Conservation (phyloP, 768 basidiomycete species). For the Russula emetica region DNA sequence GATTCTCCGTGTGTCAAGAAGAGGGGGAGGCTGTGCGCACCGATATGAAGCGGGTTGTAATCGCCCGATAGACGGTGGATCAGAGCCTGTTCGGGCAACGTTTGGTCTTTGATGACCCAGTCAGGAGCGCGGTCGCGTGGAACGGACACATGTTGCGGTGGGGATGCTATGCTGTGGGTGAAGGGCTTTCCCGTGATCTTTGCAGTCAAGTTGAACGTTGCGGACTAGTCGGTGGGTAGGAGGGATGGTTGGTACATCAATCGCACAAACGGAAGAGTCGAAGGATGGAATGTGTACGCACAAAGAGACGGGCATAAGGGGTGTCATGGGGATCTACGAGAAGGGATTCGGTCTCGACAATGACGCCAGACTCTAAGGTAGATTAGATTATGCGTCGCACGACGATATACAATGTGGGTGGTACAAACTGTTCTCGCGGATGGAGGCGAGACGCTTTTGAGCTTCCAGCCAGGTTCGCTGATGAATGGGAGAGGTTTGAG, state of each 20-base stretch:
- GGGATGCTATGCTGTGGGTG: constrained; percentile 38
- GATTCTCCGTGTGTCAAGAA: no score
- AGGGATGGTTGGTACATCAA: background rate
- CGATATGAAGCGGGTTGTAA: constrained; percentile 50
- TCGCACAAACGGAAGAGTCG: background rate
- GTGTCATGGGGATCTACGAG: constrained; percentile 60
- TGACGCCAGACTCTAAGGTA: constrained; percentile 63
- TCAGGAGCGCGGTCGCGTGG: constrained; percentile 41
- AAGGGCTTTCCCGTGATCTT: constrained; percentile 40
- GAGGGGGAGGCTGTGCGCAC: constrained; percentile 30
- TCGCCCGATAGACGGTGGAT: constrained; percentile 49
- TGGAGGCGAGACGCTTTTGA: constrained; percentile 61
- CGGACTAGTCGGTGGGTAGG: constrained; percentile 30
- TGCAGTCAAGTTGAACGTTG: constrained; percentile 44
- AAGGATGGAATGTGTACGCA: constrained; percentile 27
- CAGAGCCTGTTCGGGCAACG: constrained; percentile 42
- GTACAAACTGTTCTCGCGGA: constrained; percentile 76
- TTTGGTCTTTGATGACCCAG: constrained; percentile 40
- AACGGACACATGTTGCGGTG: constrained; percentile 36
- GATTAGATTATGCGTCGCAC: background rate
- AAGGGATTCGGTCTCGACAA: constrained; percentile 57
- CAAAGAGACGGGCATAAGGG: constrained; percentile 42
- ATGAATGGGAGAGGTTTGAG: constrained; percentile 71
- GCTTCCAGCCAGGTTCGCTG: constrained; percentile 76
- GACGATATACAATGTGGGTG: background rate